These are phyloP conservation scores for Narthecium ossifragum DNA, from an alignment of 106 monocot species.

Conservation along the genomic window DNA sequence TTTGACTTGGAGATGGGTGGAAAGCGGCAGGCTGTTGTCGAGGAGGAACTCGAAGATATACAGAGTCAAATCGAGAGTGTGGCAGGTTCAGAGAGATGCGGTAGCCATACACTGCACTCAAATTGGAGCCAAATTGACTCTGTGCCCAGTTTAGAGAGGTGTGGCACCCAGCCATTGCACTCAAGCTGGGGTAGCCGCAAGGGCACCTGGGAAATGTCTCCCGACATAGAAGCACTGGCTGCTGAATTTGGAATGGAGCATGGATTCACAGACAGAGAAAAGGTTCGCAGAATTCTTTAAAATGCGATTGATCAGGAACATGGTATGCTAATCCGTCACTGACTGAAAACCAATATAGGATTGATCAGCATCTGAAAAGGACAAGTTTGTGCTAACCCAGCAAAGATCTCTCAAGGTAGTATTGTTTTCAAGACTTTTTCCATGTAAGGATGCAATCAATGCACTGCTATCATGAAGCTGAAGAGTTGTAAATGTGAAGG, in stretches of 20 bases:
- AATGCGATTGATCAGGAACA: no score
- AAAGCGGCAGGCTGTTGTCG: constrained; percentile 40
- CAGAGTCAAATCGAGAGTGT: constrained; percentile 51
- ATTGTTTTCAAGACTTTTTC: no score
- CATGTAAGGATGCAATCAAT: no score
- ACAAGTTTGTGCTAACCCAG: no score
- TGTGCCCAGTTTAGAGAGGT: constrained; percentile 19
- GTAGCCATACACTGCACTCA: constrained; percentile 14
- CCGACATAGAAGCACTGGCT: constrained; percentile 27
- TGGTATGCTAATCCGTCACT: no score
- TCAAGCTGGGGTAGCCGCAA: constrained; percentile 14
- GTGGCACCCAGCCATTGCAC: constrained; percentile 21
- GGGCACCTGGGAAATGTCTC: constrained; percentile 28
- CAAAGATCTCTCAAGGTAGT: no score
- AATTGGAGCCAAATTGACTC: constrained; percentile 37
- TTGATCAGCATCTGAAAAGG: no score
- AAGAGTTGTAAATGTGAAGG: no score
- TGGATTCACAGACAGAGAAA: constrained; percentile 23
- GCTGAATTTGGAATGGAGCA: constrained; percentile 32
- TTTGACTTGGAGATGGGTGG: constrained; percentile 45
- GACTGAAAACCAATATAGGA: no score
- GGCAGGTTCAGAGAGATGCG: constrained; percentile 22
- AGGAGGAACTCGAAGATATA: constrained; percentile 54
- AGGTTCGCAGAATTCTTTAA: no score
- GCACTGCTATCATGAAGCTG: no score